Conservation (phyloP, 2,329 filamentous ascomycete genomes). For the Trichoderma endophyticum region DNA sequence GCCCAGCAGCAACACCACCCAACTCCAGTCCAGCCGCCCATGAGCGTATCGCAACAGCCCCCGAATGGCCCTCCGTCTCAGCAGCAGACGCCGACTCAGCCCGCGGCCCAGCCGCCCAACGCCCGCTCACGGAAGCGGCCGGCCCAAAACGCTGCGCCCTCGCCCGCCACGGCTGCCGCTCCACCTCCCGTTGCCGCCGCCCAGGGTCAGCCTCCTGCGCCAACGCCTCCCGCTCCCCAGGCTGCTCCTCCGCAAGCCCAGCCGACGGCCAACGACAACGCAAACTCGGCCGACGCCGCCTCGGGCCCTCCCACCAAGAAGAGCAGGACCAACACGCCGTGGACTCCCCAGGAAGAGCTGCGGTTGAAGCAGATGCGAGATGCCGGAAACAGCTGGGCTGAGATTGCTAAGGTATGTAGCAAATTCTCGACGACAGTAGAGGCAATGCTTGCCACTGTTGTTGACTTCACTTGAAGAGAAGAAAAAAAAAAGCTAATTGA, state of each 20-base stretch:
- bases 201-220: conserved; percentile 32
- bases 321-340: conserved; percentile 96
- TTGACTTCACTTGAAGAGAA: not conserved
- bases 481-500: not conserved
- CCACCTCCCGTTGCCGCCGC: conserved; percentile 33
- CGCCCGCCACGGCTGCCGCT: conserved; percentile 35
- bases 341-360: conserved; percentile 92
- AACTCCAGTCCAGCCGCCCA: conserved; percentile 40
- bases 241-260: conserved; percentile 28
- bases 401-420: conserved; percentile 90
- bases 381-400: conserved; percentile 89
- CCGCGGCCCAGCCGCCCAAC: conserved; percentile 33
- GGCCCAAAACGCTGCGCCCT: conserved; percentile 38
- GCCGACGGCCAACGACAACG: conserved; percentile 31
- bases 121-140: conserved; percentile 43
- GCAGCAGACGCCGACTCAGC: conserved; percentile 38
- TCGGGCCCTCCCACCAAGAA: conserved; percentile 71
- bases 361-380: conserved; percentile 92
- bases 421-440: not conserved
- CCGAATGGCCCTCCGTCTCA: conserved; percentile 33
- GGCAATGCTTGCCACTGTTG: not conserved
- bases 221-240: conserved; percentile 32
- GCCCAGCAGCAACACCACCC: conserved; percentile 39
- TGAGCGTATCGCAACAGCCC: conserved; percentile 44
- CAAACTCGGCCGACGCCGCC: conserved; percentile 29